A percentile compares a stretch with the other conserved stretches of the same genome.
Conservation (phyloP, 2,329 filamentous ascomycete genomes). For the Exophiala alcalophila region DNA sequence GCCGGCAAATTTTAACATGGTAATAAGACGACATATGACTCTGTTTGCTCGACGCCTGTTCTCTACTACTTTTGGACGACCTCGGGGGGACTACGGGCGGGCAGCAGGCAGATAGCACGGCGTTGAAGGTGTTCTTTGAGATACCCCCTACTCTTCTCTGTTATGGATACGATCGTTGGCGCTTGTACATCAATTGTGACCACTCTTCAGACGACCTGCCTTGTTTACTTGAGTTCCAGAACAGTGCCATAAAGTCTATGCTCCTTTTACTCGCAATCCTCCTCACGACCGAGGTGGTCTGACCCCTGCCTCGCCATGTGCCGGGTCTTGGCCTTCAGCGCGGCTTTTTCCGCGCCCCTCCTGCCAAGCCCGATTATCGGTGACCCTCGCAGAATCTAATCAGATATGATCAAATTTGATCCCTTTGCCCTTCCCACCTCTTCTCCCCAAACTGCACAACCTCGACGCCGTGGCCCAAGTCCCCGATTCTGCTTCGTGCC, state of each 20-base stretch:
- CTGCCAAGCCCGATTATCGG: conserved; percentile 22
- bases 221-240: too few species aligned
- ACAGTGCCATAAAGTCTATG: too few species aligned
- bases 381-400: conserved; percentile 33
- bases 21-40: background rate
- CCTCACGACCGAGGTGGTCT: conserved; percentile 8
- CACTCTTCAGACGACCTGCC: too few species aligned
- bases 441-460: too few species aligned
- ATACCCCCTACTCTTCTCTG: conserved; percentile 22
- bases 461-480: too few species aligned
- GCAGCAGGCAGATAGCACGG: conserved; percentile 9
- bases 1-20: conserved; percentile 28
- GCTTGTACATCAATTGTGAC: too few species aligned
- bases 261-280: too few species aligned
- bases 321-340: too few species aligned
- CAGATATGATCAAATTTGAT: conserved; percentile 33
- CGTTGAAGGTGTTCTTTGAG: conserved; percentile 16
- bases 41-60: too few species aligned
- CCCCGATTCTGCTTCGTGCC: too few species aligned
- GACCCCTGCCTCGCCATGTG: background rate
- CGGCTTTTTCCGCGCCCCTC: conserved; percentile 8
- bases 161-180: too few species aligned
- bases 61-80: too few species aligned
- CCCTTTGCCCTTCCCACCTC: conserved; percentile 17
- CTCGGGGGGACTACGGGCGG: background rate